Base-by-base conservation (phyloP, 2,329 filamentous ascomycete species). In the Venturia nashicola region DNA sequence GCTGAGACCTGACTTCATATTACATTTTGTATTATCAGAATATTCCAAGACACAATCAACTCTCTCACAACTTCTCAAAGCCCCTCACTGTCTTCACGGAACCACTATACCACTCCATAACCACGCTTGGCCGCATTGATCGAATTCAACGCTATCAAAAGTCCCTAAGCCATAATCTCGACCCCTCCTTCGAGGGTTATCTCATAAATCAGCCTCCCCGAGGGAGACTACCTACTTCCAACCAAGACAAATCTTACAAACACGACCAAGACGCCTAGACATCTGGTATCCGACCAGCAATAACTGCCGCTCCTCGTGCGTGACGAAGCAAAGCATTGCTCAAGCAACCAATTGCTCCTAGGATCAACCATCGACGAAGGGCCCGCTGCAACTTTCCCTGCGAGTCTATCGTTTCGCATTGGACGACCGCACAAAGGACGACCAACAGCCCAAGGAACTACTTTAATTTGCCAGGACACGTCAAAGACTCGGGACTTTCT, bases 161-260 rank as follows among this genome's bases (percentile, higher is more conserved):
- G 16, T 16, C 32, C 32, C 36, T 9, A 18, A 57, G 32, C 51
- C 51, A 57, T 57, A 57, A 6, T 3, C 3, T 20, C 32, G 51
- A 57, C 51, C 51, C 51, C 51, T 57, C 51, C n/a, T 36, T 57
- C 44, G 44, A 48, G n/a, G n/a, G n/a, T n/a, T n/a, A n/a, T n/a
- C n/a, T n/a, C n/a, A n/a, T n/a, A n/a, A n/a, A n/a, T n/a, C n/a
- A n/a, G n/a, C n/a, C n/a, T n/a, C n/a, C n/a, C n/a, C n/a, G n/a
- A n/a, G 23, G 34, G 12, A 34, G 27, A 34, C 48, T 18, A 9
- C 34, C 48, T 18, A 16, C 48, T 18, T 55, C 48, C 48, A 23
- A 32, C 48, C 23, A 3, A 6, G 48, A 55, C 23, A n/a, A 55
- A 48, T 9, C 44, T 23, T 5, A 9, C n/a, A 23, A 48, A 48